A percentile compares a stretch with the other conserved stretches of the same genome.
phyloP scores from a whole-genome alignment of 345 rosid species.

The Linum lewisii region DNA sequence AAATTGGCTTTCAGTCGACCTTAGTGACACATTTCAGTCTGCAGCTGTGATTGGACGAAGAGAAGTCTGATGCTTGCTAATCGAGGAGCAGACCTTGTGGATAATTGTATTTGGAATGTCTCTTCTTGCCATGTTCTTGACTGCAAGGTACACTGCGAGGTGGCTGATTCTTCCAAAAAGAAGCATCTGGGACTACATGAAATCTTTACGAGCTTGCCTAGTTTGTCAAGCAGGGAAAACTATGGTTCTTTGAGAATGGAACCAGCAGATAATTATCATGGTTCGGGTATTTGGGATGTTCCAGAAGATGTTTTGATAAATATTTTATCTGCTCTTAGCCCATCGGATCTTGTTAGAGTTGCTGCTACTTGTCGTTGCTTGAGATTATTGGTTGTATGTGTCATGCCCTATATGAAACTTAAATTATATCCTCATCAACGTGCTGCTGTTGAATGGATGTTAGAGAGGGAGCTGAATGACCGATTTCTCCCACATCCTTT shows the following conservation, averaged over 20 bases:
- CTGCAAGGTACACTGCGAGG: slow-evolving; percentile 48
- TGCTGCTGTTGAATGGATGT: slow-evolving; percentile 92
- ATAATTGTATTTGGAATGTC: slow-evolving; percentile 42
- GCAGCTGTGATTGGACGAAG: slow-evolving; percentile 87
- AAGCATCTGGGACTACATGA: slow-evolving; percentile 68
- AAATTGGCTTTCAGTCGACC: slow-evolving; percentile 1
- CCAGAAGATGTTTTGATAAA: slow-evolving; percentile 58
- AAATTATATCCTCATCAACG: slow-evolving; percentile 91
- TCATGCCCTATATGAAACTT: slow-evolving; percentile 87
- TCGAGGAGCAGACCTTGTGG: slow-evolving; percentile 25
- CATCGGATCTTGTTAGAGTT: slow-evolving; percentile 53
- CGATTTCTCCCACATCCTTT: slow-evolving; percentile 62
- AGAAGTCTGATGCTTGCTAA: slow-evolving; percentile 42
- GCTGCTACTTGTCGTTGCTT: slow-evolving; percentile 71
- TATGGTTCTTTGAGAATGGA: slow-evolving; percentile 35
- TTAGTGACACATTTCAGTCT: slow-evolving; percentile 22
- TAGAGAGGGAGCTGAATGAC: slow-evolving; percentile 66
- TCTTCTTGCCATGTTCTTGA: slow-evolving; percentile 74
- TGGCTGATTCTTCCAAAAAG: slow-evolving; percentile 40
- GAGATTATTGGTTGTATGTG: slow-evolving; percentile 47
- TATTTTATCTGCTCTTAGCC: slow-evolving; percentile 43
- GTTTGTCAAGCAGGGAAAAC: slow-evolving; percentile 29
- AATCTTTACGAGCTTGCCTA: slow-evolving; percentile 67
- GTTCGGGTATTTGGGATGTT: slow-evolving; percentile 62
- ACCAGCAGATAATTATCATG: slow-evolving; percentile 26